Evolutionary conservation across 1,284 basidiomycete genomes (phyloP), one percentile per base, ranked within the genome.

Genomic region (Mycocalia duriaeana): DNA sequence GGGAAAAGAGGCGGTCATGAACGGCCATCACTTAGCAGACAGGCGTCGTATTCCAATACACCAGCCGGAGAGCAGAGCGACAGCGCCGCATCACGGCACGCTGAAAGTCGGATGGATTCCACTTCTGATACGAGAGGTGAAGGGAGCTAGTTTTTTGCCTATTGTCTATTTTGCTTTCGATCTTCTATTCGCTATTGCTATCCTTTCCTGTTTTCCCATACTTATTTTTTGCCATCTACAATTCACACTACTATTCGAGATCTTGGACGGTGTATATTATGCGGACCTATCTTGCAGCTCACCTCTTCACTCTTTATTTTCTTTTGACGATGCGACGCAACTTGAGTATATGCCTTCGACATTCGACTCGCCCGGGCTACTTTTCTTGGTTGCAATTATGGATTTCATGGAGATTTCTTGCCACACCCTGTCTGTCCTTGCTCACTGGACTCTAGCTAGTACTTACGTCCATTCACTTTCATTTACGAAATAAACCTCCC

Each of bases 51-150:
- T 19, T 16, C 37, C n/a, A 49, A 56, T 36, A 45, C 44, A 6
- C 43, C 35, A 34, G 44, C 8, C 26, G 36, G 19, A 7, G 51
- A 53, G 23, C 48, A 46, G 34, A 13, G 20, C 47, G 35, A 25
- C 44, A 50, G 50, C 47, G 52, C 51, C 38, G 45, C 49, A 42
- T 28, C 44, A 40, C 51, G 51, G 45, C 44, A 53, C 13, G 47
- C 41, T 14, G 63, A 56, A 18, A 66, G 65, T 53, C 60, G 64
- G 39, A 59, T 66, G 45, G 64, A 65, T 45, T 69, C 68, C n/a
- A 51, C 59, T n/a, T 62, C 64, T 18, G 66, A 65, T 34, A 51
- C 56, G 19, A 50, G 54, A 46, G 54, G 53, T 24, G 57, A 61
- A 22, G 56, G 53, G 20, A 48, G 49, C 16, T 60, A 26, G 35